Conservation (phyloP, 345 rosid genomes). For the Conringia planisiliqua region DNA sequence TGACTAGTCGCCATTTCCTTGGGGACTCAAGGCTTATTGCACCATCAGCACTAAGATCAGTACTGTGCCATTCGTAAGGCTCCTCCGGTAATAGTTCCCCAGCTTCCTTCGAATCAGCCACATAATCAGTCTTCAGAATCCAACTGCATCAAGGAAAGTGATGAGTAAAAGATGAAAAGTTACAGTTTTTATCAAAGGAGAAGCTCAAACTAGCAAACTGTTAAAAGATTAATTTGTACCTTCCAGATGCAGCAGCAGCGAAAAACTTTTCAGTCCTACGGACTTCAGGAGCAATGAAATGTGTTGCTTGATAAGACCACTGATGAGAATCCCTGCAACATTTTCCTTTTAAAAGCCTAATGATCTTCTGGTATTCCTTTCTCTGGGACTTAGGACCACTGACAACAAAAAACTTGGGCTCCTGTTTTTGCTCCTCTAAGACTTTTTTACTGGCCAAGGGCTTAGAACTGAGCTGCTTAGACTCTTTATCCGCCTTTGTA, state of each 20-base stretch:
- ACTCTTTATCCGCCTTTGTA: slow-evolving; percentile 29
- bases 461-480: slow-evolving; percentile 27
- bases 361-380: slow-evolving; percentile 65
- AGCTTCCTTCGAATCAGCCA: slow-evolving; percentile 65
- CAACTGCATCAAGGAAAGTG: slow-evolving; percentile 56
- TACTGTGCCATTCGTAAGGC: slow-evolving; percentile 80
- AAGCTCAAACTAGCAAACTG: background rate
- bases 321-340: slow-evolving; percentile 86
- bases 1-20: slow-evolving; percentile 79
- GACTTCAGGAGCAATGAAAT: slow-evolving; percentile 68
- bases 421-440: slow-evolving; percentile 25
- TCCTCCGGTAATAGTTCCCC: slow-evolving; percentile 78
- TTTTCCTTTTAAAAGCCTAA: slow-evolving; percentile 68
- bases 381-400: slow-evolving; percentile 72
- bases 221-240: slow-evolving; percentile 32
- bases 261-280: slow-evolving; percentile 85
- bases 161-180: background rate
- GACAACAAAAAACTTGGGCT: slow-evolving; percentile 58
- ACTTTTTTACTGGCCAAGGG: slow-evolving; percentile 10
- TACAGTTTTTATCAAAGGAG: background rate
- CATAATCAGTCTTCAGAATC: slow-evolving; percentile 80
- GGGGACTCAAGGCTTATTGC: slow-evolving; percentile 80
- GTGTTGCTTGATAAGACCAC: slow-evolving; percentile 98
- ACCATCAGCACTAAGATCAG: slow-evolving; percentile 74
- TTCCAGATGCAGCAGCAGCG: slow-evolving; percentile 61